phyloP scores from a whole-genome alignment of 116 monocot species.

The Dioscorea cayenensis region DNA sequence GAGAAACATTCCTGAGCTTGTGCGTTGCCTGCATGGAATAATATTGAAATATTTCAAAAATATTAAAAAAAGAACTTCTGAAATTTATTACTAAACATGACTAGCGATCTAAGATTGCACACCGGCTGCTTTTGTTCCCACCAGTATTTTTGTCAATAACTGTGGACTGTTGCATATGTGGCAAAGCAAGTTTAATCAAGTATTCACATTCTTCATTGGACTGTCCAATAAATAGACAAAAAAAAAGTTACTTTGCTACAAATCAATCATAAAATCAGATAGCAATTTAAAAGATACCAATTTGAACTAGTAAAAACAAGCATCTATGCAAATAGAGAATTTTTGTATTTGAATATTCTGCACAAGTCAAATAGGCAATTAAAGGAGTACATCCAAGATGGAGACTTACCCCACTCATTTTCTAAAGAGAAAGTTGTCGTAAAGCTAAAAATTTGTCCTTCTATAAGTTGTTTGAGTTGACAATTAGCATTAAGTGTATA shows the following conservation, averaged over 20 bases:
- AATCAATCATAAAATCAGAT: background rate
- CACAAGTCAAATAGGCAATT: too few relatives aligned
- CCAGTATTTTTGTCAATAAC: conserved; percentile 36
- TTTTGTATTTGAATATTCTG: too few relatives aligned
- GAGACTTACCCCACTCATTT: too few relatives aligned
- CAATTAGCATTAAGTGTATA: too few relatives aligned
- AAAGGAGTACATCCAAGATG: too few relatives aligned
- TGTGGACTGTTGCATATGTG: conserved; percentile 20
- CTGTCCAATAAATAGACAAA: conserved; percentile 18
- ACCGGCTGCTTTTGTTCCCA: conserved; percentile 34
- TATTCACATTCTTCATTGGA: conserved; percentile 40
- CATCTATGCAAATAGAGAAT: too few relatives aligned
- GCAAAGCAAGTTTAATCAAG: conserved; percentile 28
- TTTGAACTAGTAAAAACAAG: background rate
- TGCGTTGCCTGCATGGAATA: conserved; percentile 46
- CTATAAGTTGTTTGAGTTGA: too few relatives aligned
- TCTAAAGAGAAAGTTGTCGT: too few relatives aligned
- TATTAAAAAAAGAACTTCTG: background rate
- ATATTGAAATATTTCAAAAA: background rate
- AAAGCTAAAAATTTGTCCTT: too few relatives aligned
- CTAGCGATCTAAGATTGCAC: background rate
- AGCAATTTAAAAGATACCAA: background rate
- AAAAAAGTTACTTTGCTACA: background rate
- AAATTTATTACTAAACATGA: background rate
- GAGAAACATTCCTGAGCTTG: conserved; percentile 77